Conservation (phyloP, 1,139 yeast genomes). For the Pichia sp. region DNA sequence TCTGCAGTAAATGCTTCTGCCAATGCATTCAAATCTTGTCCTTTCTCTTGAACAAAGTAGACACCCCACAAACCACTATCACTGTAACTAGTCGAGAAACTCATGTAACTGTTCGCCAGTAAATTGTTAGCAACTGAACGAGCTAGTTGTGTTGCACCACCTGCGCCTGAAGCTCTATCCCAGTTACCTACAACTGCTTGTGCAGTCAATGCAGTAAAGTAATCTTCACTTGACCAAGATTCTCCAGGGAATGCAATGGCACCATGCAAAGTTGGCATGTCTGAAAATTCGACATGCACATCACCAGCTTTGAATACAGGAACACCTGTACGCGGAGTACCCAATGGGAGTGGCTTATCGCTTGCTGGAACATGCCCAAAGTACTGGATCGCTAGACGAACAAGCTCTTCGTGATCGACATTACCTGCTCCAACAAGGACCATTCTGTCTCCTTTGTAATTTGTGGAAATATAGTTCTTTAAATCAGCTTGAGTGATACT, state of each 20-base stretch:
- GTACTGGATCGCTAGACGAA: slow-evolving; percentile 61
- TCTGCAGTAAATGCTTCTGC: slow-evolving; percentile 74
- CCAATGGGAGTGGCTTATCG: slow-evolving; percentile 56
- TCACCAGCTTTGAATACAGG: slow-evolving; percentile 86
- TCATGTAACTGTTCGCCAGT: slow-evolving; percentile 69
- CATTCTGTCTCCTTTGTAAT: slow-evolving; percentile 96
- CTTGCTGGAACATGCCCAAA: slow-evolving; percentile 74
- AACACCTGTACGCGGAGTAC: slow-evolving; percentile 66
- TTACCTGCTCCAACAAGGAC: slow-evolving; percentile 95
- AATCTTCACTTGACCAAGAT: slow-evolving; percentile 94
- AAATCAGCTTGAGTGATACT: slow-evolving; percentile 73
- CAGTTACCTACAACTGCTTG: slow-evolving; percentile 96
- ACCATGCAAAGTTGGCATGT: slow-evolving; percentile 83
- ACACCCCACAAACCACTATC: slow-evolving; percentile 98
- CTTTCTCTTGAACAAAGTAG: slow-evolving; percentile 76
- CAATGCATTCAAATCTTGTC: slow-evolving; percentile 55
- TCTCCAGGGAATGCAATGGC: slow-evolving; percentile 98
- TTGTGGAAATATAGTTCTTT: slow-evolving; percentile 68
- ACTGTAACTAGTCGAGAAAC: slow-evolving; percentile 93
- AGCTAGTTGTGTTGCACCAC: slow-evolving; percentile 65
- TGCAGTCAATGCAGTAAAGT: slow-evolving; percentile 90
- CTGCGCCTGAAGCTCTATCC: slow-evolving; percentile 87
- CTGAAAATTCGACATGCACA: slow-evolving; percentile 70
- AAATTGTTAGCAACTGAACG: slow-evolving; percentile 43
- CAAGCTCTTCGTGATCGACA: slow-evolving; percentile 80